Base-by-base conservation (phyloP, 805 yeast genomes). In the Komagataella mondaviorum region DNA sequence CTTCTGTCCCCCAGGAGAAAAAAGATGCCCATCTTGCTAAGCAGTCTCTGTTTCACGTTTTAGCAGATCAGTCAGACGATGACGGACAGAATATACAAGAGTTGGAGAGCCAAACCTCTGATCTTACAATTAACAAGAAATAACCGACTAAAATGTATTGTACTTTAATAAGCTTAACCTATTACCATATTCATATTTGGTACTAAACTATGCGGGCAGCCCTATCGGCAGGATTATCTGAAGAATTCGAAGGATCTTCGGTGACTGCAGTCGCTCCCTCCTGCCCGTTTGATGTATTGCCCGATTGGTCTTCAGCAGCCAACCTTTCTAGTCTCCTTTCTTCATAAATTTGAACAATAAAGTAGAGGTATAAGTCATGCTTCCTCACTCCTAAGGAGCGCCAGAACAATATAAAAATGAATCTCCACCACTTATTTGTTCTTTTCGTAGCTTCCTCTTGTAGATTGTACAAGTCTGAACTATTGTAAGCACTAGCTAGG, bases 51-150 rank as follows among this genome's bases (percentile, higher is more conserved):
- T 80, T 71, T 59, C 67, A 73, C 49, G 80, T 79, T 22, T 66
- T 80, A 60, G 69, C 75, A 50, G 63, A 61, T 51, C 81, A 78
- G 36, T 81, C 72, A 51, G 82, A 78, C 3, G 79, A 73, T 1
- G 76, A 71, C 6, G 71, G 68, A 18, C 65, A 61, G 48, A 66
- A 55, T 47, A 59, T 52, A 39, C 54, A 51, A 18, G 36, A 48
- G 51, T 55, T 54, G 23, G 69, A 67, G 51, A 64, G 68, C 48
- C 67, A 68, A 52, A 58, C 72, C 45, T 66, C 67, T 48, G 47
- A 44, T 22, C 48, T 46, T 24, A 14, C 39, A 30, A 12, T 30
- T 8, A 30, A 30, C 12, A 30, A 30, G 39, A 14, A 30, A 12
- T 30, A 30, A 30, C 39, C 14, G 39, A 30, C 39, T 30, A 30